phyloP scores from a whole-genome alignment of 352 stramenopile species.

The Pythium plurisporium region DNA sequence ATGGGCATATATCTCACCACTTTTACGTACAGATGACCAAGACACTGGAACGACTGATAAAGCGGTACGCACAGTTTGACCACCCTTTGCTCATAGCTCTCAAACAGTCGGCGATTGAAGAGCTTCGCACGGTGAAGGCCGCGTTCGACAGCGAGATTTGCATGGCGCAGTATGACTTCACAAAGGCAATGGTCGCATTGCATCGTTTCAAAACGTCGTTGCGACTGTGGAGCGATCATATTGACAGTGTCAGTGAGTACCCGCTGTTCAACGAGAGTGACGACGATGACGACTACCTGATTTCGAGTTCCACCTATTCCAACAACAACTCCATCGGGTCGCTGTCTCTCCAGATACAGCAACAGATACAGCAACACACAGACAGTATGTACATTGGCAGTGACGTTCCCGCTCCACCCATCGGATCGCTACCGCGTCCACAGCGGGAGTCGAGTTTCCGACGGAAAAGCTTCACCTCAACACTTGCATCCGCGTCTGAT shows the following conservation, averaged over 20 bases:
- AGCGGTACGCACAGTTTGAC: constrained; percentile 56
- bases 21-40: constrained; percentile 36
- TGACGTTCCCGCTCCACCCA: not conserved
- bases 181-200: constrained; percentile 63
- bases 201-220: constrained; percentile 66
- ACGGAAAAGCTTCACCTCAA: constrained; percentile 13
- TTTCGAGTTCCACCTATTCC: constrained; percentile 69
- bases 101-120: constrained; percentile 66
- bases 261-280: constrained; percentile 58
- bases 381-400: constrained; percentile 1
- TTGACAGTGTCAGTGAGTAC: constrained; percentile 74
- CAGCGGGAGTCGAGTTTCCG: constrained; percentile 22
- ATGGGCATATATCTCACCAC: too few relatives aligned
- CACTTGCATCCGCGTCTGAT: not conserved
- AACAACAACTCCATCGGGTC: constrained; percentile 32
- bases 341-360: constrained; percentile 17
- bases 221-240: constrained; percentile 73
- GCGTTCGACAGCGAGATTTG: constrained; percentile 64
- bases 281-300: constrained; percentile 36
- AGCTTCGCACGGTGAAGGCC: constrained; percentile 60
- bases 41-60: constrained; percentile 41
- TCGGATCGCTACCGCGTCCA: constrained; percentile 7
- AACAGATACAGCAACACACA: not conserved
- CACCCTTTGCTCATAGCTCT: constrained; percentile 66
- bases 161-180: constrained; percentile 74